phyloP scores from a whole-genome alignment of 495 filamentous ascomycete species.

The Penicillium waksmanii region DNA sequence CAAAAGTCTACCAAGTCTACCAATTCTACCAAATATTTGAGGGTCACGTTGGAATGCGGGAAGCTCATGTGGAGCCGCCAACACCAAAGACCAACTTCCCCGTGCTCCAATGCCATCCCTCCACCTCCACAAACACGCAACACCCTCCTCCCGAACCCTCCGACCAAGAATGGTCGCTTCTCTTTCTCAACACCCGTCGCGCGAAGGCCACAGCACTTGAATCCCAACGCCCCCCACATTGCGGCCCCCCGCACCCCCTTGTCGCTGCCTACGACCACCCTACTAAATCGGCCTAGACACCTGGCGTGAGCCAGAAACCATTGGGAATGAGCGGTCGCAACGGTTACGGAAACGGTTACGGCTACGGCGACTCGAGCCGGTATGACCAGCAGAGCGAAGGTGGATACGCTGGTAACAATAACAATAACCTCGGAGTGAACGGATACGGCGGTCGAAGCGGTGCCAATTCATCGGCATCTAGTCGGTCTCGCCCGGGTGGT shows the following conservation, averaged over 20 bases:
- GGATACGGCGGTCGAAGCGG: slow-evolving; percentile 34
- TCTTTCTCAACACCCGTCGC: slow-evolving; percentile 11
- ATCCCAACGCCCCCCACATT: slow-evolving; percentile 1
- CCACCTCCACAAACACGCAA: slow-evolving; percentile 12
- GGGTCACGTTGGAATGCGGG: slow-evolving; percentile 5
- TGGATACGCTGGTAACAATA: slow-evolving; percentile 34
- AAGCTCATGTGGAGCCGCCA: slow-evolving; percentile 27
- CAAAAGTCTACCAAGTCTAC: too few species aligned
- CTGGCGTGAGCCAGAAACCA: slow-evolving; percentile 7
- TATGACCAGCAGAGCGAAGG: slow-evolving; percentile 44
- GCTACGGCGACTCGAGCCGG: slow-evolving; percentile 45
- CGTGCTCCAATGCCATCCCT: slow-evolving; percentile 22
- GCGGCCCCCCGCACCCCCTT: slow-evolving; percentile 28
- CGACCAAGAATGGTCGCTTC: slow-evolving; percentile 27
- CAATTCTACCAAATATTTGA: neutral
- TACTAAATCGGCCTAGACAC: slow-evolving; percentile 10
- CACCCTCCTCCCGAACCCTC: slow-evolving; percentile 3
- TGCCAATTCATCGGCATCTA: slow-evolving; percentile 17
- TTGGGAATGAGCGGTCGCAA: slow-evolving; percentile 48
- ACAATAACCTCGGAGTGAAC: slow-evolving; percentile 36
- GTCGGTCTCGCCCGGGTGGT: slow-evolving; percentile 45
- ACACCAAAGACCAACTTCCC: slow-evolving; percentile 20
- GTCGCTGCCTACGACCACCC: slow-evolving; percentile 22
- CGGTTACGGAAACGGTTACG: slow-evolving; percentile 49
- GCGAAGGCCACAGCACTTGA: slow-evolving; percentile 24